Percentiles rank a stretch among this genome's conserved stretches.
Conservation (phyloP, 2,329 filamentous ascomycete genomes). For the Curvularia sp. region DNA sequence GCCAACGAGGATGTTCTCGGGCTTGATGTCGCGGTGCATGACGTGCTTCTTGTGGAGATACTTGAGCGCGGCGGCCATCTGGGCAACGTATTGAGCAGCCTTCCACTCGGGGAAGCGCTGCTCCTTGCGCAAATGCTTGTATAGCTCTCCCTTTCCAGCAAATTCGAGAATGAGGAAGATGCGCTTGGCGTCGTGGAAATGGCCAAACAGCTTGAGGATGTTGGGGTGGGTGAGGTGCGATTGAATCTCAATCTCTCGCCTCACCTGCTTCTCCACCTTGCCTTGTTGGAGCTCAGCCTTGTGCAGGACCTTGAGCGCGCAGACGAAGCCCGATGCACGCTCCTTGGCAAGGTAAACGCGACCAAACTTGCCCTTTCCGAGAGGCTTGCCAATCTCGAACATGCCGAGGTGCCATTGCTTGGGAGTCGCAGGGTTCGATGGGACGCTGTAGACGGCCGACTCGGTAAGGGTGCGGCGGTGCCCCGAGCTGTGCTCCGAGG, state of each 20-base stretch:
- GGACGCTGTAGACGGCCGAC: slow-evolving; percentile 54
- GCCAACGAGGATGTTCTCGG: slow-evolving; percentile 94
- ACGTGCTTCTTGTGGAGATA: slow-evolving; percentile 97
- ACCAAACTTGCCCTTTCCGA: slow-evolving; percentile 88
- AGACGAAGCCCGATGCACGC: slow-evolving; percentile 79
- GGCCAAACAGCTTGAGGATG: slow-evolving; percentile 81
- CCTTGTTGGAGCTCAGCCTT: slow-evolving; percentile 82
- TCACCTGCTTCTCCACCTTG: slow-evolving; percentile 84
- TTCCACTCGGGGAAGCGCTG: slow-evolving; percentile 84
- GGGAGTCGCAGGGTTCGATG: slow-evolving; percentile 36
- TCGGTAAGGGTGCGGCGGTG: slow-evolving; percentile 57
- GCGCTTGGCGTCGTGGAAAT: slow-evolving; percentile 88
- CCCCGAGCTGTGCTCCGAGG: slow-evolving; percentile 47
- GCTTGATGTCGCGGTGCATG: slow-evolving; percentile 97
- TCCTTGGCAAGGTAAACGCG: slow-evolving; percentile 86
- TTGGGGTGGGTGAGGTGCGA: slow-evolving; percentile 86
- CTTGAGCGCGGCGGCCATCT: slow-evolving; percentile 87
- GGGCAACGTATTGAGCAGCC: slow-evolving; percentile 84
- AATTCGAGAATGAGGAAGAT: slow-evolving; percentile 90
- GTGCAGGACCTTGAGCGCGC: slow-evolving; percentile 85
- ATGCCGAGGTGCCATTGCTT: slow-evolving; percentile 83
- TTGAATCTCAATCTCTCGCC: slow-evolving; percentile 89
- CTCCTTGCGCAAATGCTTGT: slow-evolving; percentile 83
- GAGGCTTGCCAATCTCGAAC: slow-evolving; percentile 89
- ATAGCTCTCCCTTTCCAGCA: slow-evolving; percentile 83